Evolutionary conservation across 495 filamentous ascomycete genomes (phyloP), one percentile per base, ranked within the genome.

Genomic region (Aspergillus ellipticus): DNA sequence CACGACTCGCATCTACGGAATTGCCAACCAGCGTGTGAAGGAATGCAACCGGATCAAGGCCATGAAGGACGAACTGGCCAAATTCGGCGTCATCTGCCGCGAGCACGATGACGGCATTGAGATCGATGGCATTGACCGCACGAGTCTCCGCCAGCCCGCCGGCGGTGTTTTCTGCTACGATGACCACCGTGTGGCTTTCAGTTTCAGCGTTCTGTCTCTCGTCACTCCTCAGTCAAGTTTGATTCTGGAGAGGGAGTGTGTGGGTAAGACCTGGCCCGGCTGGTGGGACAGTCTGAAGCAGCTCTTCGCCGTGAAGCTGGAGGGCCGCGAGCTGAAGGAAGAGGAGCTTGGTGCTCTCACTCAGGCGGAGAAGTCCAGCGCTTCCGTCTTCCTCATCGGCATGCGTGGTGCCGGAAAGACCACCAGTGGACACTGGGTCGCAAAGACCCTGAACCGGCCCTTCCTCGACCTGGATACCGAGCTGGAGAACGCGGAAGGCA

Each of bases 391-490:
- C 72, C 88, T 99, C 63, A 92, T 99, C 59, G 94, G 94, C 17
- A 99, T 99, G 94, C 85, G 94, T 58, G 94, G 95, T 62, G 95
- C 91, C 49, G 94, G 94, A 35, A 99, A 99, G 75, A 95, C 95
- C 1, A 99, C 94, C 3, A 86, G 90, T 19, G 93, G 93, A 19
- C 81, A 82, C 16, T 96, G 90, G 88, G 87, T 92, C 65, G 83
- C 85, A 3, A 79, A 81, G 56, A 78, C 88, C 22, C 78, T 99
- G 2, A 81, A 84, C 49, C 80, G 90, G 55, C 84, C 89, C 19
- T 85, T 96, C 48, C 69, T 96, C 26, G 94, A 99, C 64, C 80
- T 99, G 49, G 94, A 99, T 64, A 80, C 80, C 2, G 89, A 92
- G 63, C 80, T 99, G 43, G 94, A 99, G 71, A 74, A 73, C 17